Evolutionary conservation across 73 alveolate species (phyloP).

Genomic region (Diophrys sp.): DNA sequence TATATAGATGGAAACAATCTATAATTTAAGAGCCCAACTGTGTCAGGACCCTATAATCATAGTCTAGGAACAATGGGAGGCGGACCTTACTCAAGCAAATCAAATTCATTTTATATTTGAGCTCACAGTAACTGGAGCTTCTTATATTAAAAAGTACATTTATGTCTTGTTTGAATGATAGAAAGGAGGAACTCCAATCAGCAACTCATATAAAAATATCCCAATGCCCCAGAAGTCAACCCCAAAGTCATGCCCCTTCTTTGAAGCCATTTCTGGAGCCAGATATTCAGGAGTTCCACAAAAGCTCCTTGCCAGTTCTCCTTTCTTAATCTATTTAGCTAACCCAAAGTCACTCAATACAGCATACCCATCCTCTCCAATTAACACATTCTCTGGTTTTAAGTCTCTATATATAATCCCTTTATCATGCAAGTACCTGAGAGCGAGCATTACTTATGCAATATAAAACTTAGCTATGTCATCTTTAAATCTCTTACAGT

Average conservation of each 20-base stretch:
- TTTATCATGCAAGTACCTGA: background rate
- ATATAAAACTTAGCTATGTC: constrained; percentile 64
- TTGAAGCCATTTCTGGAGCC: too few species aligned
- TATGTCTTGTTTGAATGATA: constrained; percentile 64
- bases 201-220: constrained; percentile 80
- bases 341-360: constrained; percentile 42
- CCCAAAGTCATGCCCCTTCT: constrained; percentile 73
- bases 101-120: too few species aligned
- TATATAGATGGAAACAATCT: too few species aligned
- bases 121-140: too few species aligned
- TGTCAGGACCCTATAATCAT: too few species aligned
- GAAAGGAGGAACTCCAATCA: constrained; percentile 89
- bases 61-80: too few species aligned
- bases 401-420: background rate
- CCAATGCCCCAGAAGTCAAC: constrained; percentile 95
- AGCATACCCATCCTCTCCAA: constrained; percentile 39
- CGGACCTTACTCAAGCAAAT: too few species aligned
- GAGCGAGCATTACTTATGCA: background rate
- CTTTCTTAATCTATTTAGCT: constrained; percentile 38
- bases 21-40: too few species aligned
- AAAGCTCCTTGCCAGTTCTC: constrained; percentile 21
- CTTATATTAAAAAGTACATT: too few species aligned
- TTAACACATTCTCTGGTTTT: constrained; percentile 17
- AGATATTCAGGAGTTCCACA: constrained; percentile 72
- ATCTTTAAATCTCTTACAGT: constrained; percentile 70